phyloP scores from a whole-genome alignment of 345 rosid genomes.

The Heritiera fomes region DNA sequence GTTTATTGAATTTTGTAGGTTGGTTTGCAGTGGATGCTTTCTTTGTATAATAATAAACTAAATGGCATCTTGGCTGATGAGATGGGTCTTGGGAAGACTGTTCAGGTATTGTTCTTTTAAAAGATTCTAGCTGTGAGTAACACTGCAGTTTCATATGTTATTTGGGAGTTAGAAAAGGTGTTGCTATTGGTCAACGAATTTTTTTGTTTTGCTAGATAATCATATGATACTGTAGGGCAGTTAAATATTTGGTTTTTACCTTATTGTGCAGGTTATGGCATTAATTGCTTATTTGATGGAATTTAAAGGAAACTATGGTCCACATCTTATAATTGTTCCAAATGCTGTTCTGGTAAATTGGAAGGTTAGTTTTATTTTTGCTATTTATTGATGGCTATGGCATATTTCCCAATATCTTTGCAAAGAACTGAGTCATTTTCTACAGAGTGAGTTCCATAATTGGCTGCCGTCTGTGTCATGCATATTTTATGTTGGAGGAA shows the following conservation, averaged over 20 bases:
- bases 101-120: slow-evolving; percentile 56
- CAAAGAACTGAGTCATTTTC: slow-evolving; percentile 22
- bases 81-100: slow-evolving; percentile 99
- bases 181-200: not conserved
- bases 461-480: slow-evolving; percentile 98
- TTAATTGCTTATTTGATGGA: slow-evolving; percentile 99
- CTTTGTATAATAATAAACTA: slow-evolving; percentile 93
- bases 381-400: not conserved
- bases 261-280: slow-evolving; percentile 81
- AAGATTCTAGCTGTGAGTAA: slow-evolving; percentile 4
- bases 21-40: slow-evolving; percentile 99
- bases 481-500: slow-evolving; percentile 90
- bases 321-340: slow-evolving; percentile 99
- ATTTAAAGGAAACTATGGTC: slow-evolving; percentile 98
- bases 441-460: slow-evolving; percentile 93
- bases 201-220: not conserved
- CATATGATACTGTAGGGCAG: not conserved
- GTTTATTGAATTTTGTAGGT: slow-evolving; percentile 52
- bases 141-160: slow-evolving; percentile 15
- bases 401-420: slow-evolving; percentile 20
- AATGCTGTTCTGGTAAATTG: slow-evolving; percentile 98
- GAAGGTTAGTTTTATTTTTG: slow-evolving; percentile 68
- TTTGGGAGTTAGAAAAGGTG: slow-evolving; percentile 1
- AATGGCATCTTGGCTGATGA: slow-evolving; percentile 99
- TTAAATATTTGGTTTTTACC: slow-evolving; percentile 21